These are phyloP conservation scores for Polytrichum commune DNA, from an alignment of 225 moss, liverwort and hornwort genomes.

Conservation along the genomic window DNA sequence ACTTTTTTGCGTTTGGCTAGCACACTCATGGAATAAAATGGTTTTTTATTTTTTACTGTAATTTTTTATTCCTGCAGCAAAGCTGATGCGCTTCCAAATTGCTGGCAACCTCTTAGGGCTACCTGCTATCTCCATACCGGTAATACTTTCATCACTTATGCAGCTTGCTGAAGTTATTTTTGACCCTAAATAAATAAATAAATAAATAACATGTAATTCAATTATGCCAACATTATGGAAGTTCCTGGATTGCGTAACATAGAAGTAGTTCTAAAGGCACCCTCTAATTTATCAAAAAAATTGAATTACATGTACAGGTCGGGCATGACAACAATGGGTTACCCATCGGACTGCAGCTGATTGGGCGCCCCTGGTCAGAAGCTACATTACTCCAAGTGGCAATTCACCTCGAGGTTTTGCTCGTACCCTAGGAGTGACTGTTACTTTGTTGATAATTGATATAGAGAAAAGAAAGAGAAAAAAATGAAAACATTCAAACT, in stretches of 20 bases:
- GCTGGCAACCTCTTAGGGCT: constrained; percentile 74
- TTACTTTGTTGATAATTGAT: no score
- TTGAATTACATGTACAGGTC: constrained; percentile 42
- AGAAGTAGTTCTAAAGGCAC: neutral
- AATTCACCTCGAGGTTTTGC: constrained; percentile 49
- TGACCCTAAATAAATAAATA: no score
- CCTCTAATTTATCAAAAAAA: no score
- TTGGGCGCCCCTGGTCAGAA: constrained; percentile 80
- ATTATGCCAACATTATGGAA: no score
- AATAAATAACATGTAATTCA: no score
- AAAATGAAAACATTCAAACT: no score
- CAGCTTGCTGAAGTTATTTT: no score
- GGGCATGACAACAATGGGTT: constrained; percentile 65
- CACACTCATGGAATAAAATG: no score
- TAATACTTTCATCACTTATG: constrained; percentile 13
- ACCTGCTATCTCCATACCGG: constrained; percentile 67
- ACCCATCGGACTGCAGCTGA: constrained; percentile 72
- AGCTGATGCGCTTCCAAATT: constrained; percentile 73
- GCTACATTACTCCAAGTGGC: constrained; percentile 62
- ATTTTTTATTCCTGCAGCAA: constrained; percentile 32
- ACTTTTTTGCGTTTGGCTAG: no score
- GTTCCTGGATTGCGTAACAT: neutral
- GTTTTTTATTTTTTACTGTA: no score
- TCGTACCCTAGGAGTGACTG: neutral
- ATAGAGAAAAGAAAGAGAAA: no score